Evolutionary conservation across 2,329 filamentous ascomycete species (phyloP).

Genomic region (Talaromyces sp.): DNA sequence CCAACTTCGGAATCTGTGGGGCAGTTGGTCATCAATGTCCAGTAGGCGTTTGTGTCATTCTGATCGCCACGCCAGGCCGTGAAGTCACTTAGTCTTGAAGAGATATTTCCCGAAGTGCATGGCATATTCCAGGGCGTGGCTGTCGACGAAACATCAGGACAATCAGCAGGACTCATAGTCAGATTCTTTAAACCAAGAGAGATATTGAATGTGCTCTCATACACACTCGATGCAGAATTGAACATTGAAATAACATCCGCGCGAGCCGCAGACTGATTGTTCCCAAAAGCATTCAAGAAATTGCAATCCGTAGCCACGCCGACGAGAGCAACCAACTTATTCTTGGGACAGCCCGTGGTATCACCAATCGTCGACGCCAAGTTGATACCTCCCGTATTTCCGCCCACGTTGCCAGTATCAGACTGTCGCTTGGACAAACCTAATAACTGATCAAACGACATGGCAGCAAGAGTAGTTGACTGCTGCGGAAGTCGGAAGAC

Average conservation of each 20-base stretch:
- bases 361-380: slow-evolving; percentile 74
- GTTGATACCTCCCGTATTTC: slow-evolving; percentile 78
- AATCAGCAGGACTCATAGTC: slow-evolving; percentile 66
- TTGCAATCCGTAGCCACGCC: slow-evolving; percentile 89
- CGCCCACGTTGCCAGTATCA: slow-evolving; percentile 65
- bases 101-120: slow-evolving; percentile 62
- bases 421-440: slow-evolving; percentile 61
- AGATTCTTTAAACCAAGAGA: slow-evolving; percentile 85
- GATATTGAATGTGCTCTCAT: slow-evolving; percentile 91
- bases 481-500: slow-evolving; percentile 56
- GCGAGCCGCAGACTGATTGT: slow-evolving; percentile 60
- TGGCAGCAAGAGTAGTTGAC: slow-evolving; percentile 56
- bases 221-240: slow-evolving; percentile 81
- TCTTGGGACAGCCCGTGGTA: slow-evolving; percentile 78
- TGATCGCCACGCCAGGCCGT: slow-evolving; percentile 80
- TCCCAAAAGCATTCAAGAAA: slow-evolving; percentile 51
- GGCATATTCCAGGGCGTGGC: slow-evolving; percentile 79
- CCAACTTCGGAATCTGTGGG: slow-evolving; percentile 81
- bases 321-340: slow-evolving; percentile 86
- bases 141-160: slow-evolving; percentile 64
- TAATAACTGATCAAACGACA: slow-evolving; percentile 64
- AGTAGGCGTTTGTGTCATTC: slow-evolving; percentile 81
- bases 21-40: slow-evolving; percentile 83
- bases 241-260: slow-evolving; percentile 77
- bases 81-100: slow-evolving; percentile 78